A percentile compares a stretch with the other conserved stretches of the same genome.
Conservation (phyloP, 805 yeast species). For the Nakazawaea ishiwadae region DNA sequence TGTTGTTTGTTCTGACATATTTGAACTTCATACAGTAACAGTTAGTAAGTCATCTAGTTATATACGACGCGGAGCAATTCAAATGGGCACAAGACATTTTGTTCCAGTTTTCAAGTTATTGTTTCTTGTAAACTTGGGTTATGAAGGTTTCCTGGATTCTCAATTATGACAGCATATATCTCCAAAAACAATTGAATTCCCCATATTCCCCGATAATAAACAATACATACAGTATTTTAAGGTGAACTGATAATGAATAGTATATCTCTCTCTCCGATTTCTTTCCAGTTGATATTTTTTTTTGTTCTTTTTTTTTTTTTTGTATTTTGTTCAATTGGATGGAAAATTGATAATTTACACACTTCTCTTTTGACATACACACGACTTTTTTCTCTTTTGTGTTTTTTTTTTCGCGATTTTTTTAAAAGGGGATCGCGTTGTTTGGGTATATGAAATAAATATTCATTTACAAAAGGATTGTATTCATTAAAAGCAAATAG, state of each 20-base stretch:
- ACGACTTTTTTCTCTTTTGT: neutral
- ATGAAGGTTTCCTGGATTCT: too few species aligned
- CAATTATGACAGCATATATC: too few species aligned
- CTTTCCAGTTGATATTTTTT: neutral
- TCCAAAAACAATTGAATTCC: too few species aligned
- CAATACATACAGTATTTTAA: too few species aligned
- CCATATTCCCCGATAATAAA: too few species aligned
- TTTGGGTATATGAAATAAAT: neutral
- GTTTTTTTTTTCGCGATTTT: neutral
- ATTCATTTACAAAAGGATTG: neutral
- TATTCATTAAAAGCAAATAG: neutral
- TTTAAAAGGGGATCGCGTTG: neutral
- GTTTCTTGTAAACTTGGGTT: neutral
- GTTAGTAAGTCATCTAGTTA: neutral
- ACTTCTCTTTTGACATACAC: neutral
- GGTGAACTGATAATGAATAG: too few species aligned
- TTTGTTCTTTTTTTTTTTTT: slow-evolving; percentile 2
- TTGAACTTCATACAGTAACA: neutral
- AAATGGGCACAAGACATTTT: too few species aligned
- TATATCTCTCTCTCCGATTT: neutral
- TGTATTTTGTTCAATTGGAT: slow-evolving; percentile 10
- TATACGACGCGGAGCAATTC: too few species aligned
- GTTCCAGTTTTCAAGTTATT: too few species aligned
- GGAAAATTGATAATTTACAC: neutral
- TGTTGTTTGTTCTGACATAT: slow-evolving; percentile 12